Evolutionary conservation across 2,329 filamentous ascomycete genomes (phyloP).

Genomic region (Nemania serpens): DNA sequence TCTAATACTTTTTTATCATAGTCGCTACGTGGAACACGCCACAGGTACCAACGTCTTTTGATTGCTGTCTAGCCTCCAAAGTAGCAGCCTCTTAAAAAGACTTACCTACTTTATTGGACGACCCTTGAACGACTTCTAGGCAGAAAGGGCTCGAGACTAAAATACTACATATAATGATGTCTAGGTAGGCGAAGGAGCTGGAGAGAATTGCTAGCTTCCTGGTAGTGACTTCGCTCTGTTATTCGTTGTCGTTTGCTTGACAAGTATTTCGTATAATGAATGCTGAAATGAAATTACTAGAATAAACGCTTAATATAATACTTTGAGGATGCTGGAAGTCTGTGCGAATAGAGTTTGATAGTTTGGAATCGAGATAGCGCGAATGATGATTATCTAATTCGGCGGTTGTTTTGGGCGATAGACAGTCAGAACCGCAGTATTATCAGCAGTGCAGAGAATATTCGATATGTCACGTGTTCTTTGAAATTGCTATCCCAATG

Average conservation of each 20-base stretch:
- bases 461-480: too few species aligned
- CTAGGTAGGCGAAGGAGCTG: neutral
- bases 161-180: neutral
- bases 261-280: too few species aligned
- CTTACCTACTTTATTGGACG: neutral
- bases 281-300: neutral
- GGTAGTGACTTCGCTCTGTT: neutral
- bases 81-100: neutral
- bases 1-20: constrained; percentile 10
- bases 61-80: neutral
- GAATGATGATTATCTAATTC: too few species aligned
- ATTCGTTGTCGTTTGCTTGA: too few species aligned
- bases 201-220: neutral
- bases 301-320: neutral
- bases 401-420: too few species aligned
- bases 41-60: neutral
- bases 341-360: constrained; percentile 2
- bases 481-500: too few species aligned
- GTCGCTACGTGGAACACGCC: neutral
- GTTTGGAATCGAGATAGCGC: too few species aligned
- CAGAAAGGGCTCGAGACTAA: neutral
- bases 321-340: neutral
- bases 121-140: neutral
- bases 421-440: too few species aligned
- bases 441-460: too few species aligned